Evolutionary conservation across 1,139 yeast genomes (phyloP), one percentile per base, ranked within the genome.

Genomic region (Saccharomyces pastorianus): DNA sequence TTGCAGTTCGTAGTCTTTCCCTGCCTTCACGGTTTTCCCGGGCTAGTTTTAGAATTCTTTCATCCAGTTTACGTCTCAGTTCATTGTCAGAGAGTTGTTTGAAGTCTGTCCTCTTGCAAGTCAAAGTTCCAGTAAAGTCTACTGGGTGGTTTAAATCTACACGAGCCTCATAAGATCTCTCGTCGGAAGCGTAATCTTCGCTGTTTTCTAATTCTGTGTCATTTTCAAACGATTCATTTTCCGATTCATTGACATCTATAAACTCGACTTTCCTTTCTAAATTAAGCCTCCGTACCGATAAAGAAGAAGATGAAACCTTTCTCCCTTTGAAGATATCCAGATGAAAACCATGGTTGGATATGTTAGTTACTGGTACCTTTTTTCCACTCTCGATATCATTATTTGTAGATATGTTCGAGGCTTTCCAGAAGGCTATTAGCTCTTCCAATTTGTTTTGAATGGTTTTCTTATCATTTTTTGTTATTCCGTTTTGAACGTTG

Each of bases 31-130:
- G 64, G 52, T 68, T 69, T 47, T 67, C 70, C 26, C 59, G 55
- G 8, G 70, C 68, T 47, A 69, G 55, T 41, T 57, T 55, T 23
- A 51, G 49, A 11, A 69, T 65, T 29, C 66, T 61, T 46, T 64
- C 64, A 49, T 67, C 60, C 31, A 69, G 52, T 51, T 61, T 63
- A 14, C 53, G 48, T 47, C 64, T 57, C 25, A 69, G 53, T 50
- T 68, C 69, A 25, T 63, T 66, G 52, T 68, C 71, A 9, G 65
- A 61, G 6, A 67, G 51, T 41, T 61, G 59, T 34, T 54, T 53
- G 25, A 57, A 51, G 28, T 56, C 58, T 47, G 54, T 51, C 29
- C 49, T 38, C 25, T 20, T 17, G 3, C 25, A 17, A 38, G 9
- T 17, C 6, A 8, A 5, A 8, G 5, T 38, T 38, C 13, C 44